These are phyloP conservation scores for Mycena rosella DNA, from an alignment of 768 basidiomycete species.

Conservation along the genomic window DNA sequence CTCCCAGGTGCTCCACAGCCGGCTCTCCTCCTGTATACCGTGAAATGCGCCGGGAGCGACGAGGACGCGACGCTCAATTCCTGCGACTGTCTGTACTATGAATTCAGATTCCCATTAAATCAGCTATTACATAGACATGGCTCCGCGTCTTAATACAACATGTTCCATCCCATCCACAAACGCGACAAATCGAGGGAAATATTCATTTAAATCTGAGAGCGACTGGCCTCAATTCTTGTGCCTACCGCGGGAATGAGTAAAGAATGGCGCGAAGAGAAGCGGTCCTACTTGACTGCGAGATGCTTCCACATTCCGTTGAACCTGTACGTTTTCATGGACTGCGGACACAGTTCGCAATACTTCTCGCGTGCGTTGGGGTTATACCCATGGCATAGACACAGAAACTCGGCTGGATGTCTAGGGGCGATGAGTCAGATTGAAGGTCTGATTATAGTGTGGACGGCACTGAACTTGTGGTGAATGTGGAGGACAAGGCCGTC, in stretches of 20 bases:
- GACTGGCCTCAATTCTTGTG: neutral
- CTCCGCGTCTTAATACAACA: too few species aligned
- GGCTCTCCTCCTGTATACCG: too few species aligned
- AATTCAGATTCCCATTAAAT: too few species aligned
- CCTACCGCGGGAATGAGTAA: neutral
- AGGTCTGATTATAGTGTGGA: neutral
- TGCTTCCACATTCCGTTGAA: constrained; percentile 8
- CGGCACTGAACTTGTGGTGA: neutral
- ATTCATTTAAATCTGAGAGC: too few species aligned
- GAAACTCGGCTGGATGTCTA: constrained; percentile 12
- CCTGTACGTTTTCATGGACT: constrained; percentile 2
- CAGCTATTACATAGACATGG: too few species aligned
- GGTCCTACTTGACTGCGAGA: neutral
- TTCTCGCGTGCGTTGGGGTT: neutral
- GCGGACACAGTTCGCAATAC: constrained; percentile 15
- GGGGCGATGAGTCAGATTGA: neutral
- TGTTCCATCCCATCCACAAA: too few species aligned
- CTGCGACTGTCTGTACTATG: too few species aligned
- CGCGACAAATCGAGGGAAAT: too few species aligned
- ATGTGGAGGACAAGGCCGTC: constrained; percentile 9
- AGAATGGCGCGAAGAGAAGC: neutral
- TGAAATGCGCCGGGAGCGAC: too few species aligned
- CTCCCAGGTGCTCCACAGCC: too few species aligned
- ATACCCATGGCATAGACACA: neutral
- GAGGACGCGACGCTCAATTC: too few species aligned